Conservation (phyloP, 2,329 filamentous ascomycete species). For the Parascedosporium putredinis region DNA sequence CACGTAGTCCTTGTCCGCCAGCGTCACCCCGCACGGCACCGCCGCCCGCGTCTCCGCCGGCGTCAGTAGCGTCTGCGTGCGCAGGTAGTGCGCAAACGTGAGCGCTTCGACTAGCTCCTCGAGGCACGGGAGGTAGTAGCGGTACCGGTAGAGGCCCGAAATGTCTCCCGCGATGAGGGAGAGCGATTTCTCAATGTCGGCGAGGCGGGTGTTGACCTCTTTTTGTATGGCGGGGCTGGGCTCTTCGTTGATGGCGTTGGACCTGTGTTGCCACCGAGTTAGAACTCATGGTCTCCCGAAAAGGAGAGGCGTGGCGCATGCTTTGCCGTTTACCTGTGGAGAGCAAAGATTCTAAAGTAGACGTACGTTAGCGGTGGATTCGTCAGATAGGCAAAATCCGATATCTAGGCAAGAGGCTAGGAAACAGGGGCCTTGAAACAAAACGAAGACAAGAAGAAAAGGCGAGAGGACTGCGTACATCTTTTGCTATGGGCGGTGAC, state of each 20-base stretch:
- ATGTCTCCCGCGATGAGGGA: slow-evolving; percentile 60
- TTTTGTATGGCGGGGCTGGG: slow-evolving; percentile 60
- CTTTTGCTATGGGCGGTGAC: slow-evolving; percentile 94
- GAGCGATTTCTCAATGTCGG: slow-evolving; percentile 62
- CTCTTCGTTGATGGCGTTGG: slow-evolving; percentile 49
- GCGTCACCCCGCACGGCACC: slow-evolving; percentile 42
- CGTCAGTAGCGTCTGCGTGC: slow-evolving; percentile 63
- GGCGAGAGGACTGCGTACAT: too few species aligned
- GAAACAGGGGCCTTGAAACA: too few species aligned
- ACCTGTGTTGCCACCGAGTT: slow-evolving; percentile 43
- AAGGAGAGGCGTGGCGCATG: too few species aligned
- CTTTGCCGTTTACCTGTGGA: slow-evolving; percentile 27
- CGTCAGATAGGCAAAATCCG: neutral
- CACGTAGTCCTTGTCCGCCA: slow-evolving; percentile 78
- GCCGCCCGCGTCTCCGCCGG: slow-evolving; percentile 41
- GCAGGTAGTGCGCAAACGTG: slow-evolving; percentile 80
- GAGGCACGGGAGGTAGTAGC: slow-evolving; percentile 77
- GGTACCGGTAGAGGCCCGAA: slow-evolving; percentile 66
- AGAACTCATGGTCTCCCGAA: neutral
- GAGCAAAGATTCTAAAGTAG: slow-evolving; percentile 23
- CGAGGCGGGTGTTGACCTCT: slow-evolving; percentile 58
- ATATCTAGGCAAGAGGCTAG: too few species aligned
- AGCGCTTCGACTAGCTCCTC: slow-evolving; percentile 94
- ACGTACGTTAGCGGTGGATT: neutral
- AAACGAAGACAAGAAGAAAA: too few species aligned